phyloP scores from a whole-genome alignment of 306 rosid species.

The Casuarina cunninghamiana region DNA sequence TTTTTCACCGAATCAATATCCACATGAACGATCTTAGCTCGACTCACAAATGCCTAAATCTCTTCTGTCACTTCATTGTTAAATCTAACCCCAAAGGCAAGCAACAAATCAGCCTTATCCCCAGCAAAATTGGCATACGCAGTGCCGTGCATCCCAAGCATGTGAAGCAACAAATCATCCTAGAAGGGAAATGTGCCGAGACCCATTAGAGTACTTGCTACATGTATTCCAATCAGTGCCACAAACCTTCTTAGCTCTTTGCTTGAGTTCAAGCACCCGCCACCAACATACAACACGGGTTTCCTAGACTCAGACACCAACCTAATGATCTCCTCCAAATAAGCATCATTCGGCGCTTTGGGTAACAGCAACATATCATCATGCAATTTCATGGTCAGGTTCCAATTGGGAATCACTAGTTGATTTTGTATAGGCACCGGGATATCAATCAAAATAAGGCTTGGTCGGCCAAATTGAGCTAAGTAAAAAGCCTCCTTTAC shows the following conservation, averaged over 20 bases:
- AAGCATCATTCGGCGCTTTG: constrained; percentile 37
- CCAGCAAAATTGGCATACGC: constrained; percentile 88
- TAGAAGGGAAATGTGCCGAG: constrained; percentile 53
- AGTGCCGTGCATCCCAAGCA: constrained; percentile 94
- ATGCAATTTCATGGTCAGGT: constrained; percentile 38
- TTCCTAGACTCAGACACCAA: constrained; percentile 55
- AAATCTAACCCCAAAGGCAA: constrained; percentile 88
- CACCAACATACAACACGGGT: constrained; percentile 84
- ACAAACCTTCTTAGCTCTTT: constrained; percentile 62
- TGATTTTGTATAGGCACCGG: constrained; percentile 90
- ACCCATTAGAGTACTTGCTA: constrained; percentile 88
- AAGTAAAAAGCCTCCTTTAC: constrained; percentile 70
- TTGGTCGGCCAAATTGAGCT: constrained; percentile 77
- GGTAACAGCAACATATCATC: constrained; percentile 73
- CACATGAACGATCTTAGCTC: constrained; percentile 83
- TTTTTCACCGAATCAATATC: constrained; percentile 92
- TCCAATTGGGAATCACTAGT: constrained; percentile 70
- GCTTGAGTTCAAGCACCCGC: constrained; percentile 72
- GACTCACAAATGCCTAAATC: constrained; percentile 80
- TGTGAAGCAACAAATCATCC: constrained; percentile 56
- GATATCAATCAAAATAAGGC: constrained; percentile 78
- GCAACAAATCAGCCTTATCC: constrained; percentile 70
- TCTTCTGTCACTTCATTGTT: constrained; percentile 88
- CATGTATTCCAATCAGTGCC: constrained; percentile 63
- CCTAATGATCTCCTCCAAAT: constrained; percentile 62